Percentiles rank a stretch among this genome's conserved stretches.
Evolutionary conservation across 2,329 filamentous ascomycete genomes (phyloP).

Genomic region (Zasmidium citrigriseum): DNA sequence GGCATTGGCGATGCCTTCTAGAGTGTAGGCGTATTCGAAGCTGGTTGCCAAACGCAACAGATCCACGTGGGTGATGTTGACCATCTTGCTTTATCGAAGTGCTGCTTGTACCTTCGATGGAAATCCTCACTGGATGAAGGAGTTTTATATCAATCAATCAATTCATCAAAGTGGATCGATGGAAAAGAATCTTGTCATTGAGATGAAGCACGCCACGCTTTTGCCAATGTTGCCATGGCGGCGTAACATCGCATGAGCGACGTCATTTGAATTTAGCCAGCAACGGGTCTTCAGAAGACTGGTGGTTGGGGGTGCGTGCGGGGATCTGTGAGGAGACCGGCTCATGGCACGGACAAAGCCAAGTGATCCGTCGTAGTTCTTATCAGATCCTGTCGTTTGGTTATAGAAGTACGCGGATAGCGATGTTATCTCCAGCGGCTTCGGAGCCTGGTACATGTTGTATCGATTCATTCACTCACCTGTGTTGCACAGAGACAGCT

Average conservation of each 20-base stretch:
- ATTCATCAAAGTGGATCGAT: no score
- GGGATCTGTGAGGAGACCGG: background rate
- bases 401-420: no score
- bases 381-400: no score
- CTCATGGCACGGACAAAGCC: background rate
- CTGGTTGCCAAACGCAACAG: constrained; percentile 34
- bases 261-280: constrained; percentile 10
- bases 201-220: constrained; percentile 11
- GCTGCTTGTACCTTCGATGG: background rate
- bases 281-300: background rate
- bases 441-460: no score
- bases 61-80: constrained; percentile 37
- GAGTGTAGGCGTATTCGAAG: constrained; percentile 32
- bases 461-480: no score
- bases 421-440: no score
- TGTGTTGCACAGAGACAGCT: no score
- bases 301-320: background rate
- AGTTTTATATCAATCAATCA: no score
- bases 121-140: no score
- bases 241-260: constrained; percentile 10
- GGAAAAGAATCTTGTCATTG: background rate
- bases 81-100: constrained; percentile 28
- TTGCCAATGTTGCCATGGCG: constrained; percentile 14
- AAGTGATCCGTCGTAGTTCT: no score
- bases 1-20: constrained; percentile 31